phyloP scores from a whole-genome alignment of 2,329 filamentous ascomycete genomes.

The Pseudogymnoascus sp. region DNA sequence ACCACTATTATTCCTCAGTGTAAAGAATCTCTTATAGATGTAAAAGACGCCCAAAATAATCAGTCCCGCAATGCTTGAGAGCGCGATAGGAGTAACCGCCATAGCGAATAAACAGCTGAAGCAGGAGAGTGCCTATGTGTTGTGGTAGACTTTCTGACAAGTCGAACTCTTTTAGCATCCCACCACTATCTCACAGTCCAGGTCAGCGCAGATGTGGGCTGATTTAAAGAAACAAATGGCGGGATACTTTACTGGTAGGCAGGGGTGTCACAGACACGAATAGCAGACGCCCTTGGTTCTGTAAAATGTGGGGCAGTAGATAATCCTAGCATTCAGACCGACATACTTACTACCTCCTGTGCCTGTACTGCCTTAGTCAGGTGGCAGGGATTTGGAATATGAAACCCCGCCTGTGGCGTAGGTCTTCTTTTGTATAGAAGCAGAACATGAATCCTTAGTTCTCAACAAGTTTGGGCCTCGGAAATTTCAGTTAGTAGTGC shows the following conservation, averaged over 20 bases:
- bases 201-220: background rate
- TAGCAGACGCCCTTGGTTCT: background rate
- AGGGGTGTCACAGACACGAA: background rate
- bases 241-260: background rate
- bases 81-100: background rate
- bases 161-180: background rate
- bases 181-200: background rate
- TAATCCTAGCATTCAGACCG: background rate
- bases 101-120: background rate
- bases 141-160: background rate
- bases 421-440: background rate
- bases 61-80: background rate
- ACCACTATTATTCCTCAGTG: slow-evolving; percentile 13
- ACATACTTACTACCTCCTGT: background rate
- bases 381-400: background rate
- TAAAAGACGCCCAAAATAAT: background rate
- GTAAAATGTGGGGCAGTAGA: background rate
- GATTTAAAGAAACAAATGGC: background rate
- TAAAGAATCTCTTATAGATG: background rate
- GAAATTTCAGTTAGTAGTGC: background rate
- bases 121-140: background rate
- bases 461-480: background rate
- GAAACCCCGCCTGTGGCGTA: background rate
- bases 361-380: background rate
- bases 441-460: background rate